These are phyloP conservation scores for Balamuthia mandrillaris DNA, from an alignment of 208 protist genomes.

Conservation along the genomic window DNA sequence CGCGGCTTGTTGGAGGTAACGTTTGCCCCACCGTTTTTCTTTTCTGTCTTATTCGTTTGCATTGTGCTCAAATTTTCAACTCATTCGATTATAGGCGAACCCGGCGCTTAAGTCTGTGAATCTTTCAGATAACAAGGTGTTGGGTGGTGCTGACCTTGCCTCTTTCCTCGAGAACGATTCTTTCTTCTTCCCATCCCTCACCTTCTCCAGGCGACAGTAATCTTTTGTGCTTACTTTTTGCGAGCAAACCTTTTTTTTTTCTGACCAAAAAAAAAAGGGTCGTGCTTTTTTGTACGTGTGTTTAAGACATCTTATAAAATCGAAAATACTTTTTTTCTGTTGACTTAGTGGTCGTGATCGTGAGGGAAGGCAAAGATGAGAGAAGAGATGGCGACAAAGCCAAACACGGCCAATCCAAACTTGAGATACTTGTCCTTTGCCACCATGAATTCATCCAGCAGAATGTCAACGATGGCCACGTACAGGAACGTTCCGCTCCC, in stretches of 20 bases:
- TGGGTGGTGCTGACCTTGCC: background rate
- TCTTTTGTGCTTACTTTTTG: too few relatives aligned
- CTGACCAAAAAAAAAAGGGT: too few relatives aligned
- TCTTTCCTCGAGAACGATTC: background rate
- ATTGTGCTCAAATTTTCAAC: background rate
- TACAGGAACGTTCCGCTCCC: background rate
- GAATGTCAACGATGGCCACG: constrained; percentile 2
- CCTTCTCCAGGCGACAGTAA: constrained; percentile 9
- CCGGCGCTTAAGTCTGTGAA: background rate
- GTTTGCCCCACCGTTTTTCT: background rate
- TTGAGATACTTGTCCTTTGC: constrained; percentile 10
- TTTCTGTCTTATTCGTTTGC: background rate
- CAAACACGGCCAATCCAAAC: background rate
- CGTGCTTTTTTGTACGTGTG: too few relatives aligned
- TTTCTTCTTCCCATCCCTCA: background rate
- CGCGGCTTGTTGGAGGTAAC: background rate
- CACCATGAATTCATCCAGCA: background rate
- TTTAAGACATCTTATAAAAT: too few relatives aligned
- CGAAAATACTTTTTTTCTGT: too few relatives aligned
- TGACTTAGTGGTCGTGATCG: background rate
- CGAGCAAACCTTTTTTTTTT: too few relatives aligned
- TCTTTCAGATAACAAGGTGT: constrained; percentile 2
- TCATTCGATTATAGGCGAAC: background rate
- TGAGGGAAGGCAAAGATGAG: background rate
- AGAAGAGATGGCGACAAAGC: background rate